Base-by-base conservation (phyloP, 2,329 filamentous ascomycete species). In the Diplocarpon rosae region DNA sequence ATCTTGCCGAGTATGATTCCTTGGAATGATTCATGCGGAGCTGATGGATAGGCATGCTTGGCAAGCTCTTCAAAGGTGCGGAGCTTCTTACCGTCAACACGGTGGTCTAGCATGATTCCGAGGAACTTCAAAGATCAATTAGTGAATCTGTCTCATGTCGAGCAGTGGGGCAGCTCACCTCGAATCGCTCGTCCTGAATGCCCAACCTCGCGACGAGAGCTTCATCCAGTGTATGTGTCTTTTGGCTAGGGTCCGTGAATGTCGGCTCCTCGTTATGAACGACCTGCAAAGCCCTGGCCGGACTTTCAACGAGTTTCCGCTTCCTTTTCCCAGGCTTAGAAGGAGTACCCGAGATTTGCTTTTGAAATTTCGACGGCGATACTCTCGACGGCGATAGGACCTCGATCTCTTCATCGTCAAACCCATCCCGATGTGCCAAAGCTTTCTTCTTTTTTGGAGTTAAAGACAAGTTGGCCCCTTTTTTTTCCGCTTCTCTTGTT, bases 381-480 rank as follows among this genome's bases (percentile, higher is more conserved):
- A 65, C 62, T 67, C 48, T 59, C 24, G 68, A 71, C 1, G 71
- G 70, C 3, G 70, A 73, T 1, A 65, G 54, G 48, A 67, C 57
- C 47, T 69, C 53, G 32, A 76, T 65, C 53, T 76, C 70, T 42
- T 69, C 67, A 35, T 62, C 60, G 42, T 89, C 83, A 55, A 92
- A 92, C 0, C 85, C 85, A 62, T 92, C 85, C 1, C 82, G 73
- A 39, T 83, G 66, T 1, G 72, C 69, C 63, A 75, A 75, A 1
- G 67, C 63, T 59, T 73, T 78, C 24, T 70, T 71, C 59, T 76
- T 80, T 56, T 72, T 84, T 2, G 80, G 80, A 0, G 83, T 85
- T 1, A 68, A 71, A 27, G 34, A 20, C 0, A 65, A 42, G 20
- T 37, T 46, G 45, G 49, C 56, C 52, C 52, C 54, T 56, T 40